These are phyloP conservation scores for Leucocoprinus leucothites DNA, from an alignment of 768 basidiomycete species.

Conservation along the genomic window DNA sequence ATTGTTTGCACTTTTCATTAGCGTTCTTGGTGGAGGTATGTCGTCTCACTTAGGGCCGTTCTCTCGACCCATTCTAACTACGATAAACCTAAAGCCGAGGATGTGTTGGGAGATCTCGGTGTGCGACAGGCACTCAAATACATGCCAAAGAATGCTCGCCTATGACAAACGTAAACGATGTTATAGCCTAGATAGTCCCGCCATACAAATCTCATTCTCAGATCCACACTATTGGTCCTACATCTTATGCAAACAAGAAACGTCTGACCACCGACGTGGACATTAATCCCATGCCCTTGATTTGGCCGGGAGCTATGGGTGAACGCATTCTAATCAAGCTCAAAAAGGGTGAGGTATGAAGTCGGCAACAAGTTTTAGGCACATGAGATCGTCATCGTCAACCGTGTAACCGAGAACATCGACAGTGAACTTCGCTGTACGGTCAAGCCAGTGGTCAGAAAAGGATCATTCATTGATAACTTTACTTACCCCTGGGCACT, in stretches of 20 bases:
- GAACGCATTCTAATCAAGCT: neutral
- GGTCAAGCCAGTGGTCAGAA: slow-evolving; percentile 2
- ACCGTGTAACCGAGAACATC: slow-evolving; percentile 65
- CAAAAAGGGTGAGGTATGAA: slow-evolving; percentile 35
- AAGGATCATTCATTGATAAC: neutral
- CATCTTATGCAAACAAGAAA: no score
- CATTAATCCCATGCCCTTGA: no score
- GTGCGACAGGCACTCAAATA: slow-evolving; percentile 68
- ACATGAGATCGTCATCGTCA: slow-evolving; percentile 74
- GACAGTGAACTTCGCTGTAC: slow-evolving; percentile 80
- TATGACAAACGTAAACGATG: neutral
- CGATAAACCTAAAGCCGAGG: slow-evolving; percentile 39
- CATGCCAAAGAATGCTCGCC: slow-evolving; percentile 56
- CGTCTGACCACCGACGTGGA: no score
- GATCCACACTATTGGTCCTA: no score
- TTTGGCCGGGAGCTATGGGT: neutral
- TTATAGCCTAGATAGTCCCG: neutral
- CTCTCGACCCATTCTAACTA: neutral
- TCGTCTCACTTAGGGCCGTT: neutral
- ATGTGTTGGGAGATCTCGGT: slow-evolving; percentile 70
- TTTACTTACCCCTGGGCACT: slow-evolving; percentile 69
- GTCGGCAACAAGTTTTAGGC: slow-evolving; percentile 75
- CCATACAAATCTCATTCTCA: neutral
- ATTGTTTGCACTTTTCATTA: slow-evolving; percentile 12
- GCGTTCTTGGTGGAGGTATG: slow-evolving; percentile 10